phyloP scores from a whole-genome alignment of 805 yeast genomes.

The Yamadazyma akitaensis region DNA sequence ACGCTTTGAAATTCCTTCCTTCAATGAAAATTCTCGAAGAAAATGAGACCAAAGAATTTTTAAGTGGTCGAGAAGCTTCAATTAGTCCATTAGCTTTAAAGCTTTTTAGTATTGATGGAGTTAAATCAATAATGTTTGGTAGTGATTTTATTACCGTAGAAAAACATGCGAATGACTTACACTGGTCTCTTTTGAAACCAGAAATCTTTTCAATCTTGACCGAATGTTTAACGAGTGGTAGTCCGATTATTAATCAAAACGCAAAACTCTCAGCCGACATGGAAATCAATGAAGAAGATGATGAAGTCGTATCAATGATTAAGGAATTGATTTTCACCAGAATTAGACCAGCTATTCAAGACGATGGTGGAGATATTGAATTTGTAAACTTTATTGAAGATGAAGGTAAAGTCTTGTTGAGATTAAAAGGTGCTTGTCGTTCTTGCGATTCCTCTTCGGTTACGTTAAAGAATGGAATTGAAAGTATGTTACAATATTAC shows the following conservation, averaged over 20 bases:
- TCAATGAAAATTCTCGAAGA: slow-evolving; percentile 60
- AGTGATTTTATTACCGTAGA: slow-evolving; percentile 81
- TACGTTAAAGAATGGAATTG: slow-evolving; percentile 66
- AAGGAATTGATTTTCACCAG: slow-evolving; percentile 68
- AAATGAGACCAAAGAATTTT: slow-evolving; percentile 69
- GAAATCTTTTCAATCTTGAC: slow-evolving; percentile 60
- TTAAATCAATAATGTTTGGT: slow-evolving; percentile 75
- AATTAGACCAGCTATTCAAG: slow-evolving; percentile 71
- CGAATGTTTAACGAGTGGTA: slow-evolving; percentile 53
- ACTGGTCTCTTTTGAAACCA: slow-evolving; percentile 63
- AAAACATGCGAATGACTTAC: slow-evolving; percentile 47
- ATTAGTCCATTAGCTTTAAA: slow-evolving; percentile 75
- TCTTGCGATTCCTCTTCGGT: slow-evolving; percentile 67
- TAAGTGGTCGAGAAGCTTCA: slow-evolving; percentile 71
- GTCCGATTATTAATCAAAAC: slow-evolving; percentile 47
- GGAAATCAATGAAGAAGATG: slow-evolving; percentile 56
- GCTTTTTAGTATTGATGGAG: slow-evolving; percentile 72
- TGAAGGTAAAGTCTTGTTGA: slow-evolving; percentile 55
- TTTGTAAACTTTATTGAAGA: slow-evolving; percentile 55
- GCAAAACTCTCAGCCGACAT: slow-evolving; percentile 32
- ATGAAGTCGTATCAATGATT: slow-evolving; percentile 62
- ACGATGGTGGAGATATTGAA: slow-evolving; percentile 74
- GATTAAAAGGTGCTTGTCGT: slow-evolving; percentile 67
- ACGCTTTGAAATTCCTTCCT: slow-evolving; percentile 82
- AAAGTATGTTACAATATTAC: slow-evolving; percentile 66